Percentiles rank a stretch among this genome's conserved stretches.
Evolutionary conservation across 2,329 filamentous ascomycete genomes (phyloP).

Genomic region (Talaromyces sp.): DNA sequence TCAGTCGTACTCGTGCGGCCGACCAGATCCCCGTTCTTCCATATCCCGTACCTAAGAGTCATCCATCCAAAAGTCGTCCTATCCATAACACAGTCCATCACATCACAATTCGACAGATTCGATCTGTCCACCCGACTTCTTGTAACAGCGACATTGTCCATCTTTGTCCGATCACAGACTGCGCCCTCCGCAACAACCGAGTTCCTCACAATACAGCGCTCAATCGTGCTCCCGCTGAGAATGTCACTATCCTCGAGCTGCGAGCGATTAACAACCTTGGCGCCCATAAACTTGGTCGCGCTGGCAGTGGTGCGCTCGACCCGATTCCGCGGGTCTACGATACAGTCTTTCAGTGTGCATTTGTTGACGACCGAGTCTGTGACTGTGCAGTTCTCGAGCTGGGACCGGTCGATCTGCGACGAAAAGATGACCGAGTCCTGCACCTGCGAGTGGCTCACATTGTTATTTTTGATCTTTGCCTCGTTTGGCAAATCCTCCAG

Average conservation of each 20-base stretch:
- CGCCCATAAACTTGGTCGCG: constrained; percentile 6
- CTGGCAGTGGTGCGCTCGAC: constrained; percentile 5
- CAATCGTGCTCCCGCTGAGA: constrained; percentile 8
- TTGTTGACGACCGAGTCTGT: neutral
- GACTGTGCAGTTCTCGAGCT: constrained; percentile 7
- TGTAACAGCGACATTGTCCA: constrained; percentile 7
- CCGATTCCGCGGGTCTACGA: neutral
- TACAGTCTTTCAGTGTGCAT: constrained; percentile 5
- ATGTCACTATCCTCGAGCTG: constrained; percentile 11
- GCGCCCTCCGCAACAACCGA: constrained; percentile 10
- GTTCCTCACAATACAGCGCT: constrained; percentile 1
- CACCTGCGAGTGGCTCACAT: constrained; percentile 1
- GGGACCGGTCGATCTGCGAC: constrained; percentile 8
- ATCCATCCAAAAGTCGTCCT: constrained; percentile 14
- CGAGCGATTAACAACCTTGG: constrained; percentile 9
- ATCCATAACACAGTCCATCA: constrained; percentile 15
- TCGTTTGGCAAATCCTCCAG: neutral
- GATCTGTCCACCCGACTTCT: constrained; percentile 13
- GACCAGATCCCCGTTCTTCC: constrained; percentile 16
- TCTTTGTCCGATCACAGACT: constrained; percentile 5
- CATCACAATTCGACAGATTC: constrained; percentile 14
- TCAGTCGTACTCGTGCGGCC: constrained; percentile 13
- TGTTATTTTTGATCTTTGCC: neutral
- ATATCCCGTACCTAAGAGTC: constrained; percentile 17
- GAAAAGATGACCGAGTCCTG: neutral